Evolutionary conservation across 208 protist species (phyloP), one percentile per base, ranked within the genome.

Genomic region (Leptomonas seymouri): DNA sequence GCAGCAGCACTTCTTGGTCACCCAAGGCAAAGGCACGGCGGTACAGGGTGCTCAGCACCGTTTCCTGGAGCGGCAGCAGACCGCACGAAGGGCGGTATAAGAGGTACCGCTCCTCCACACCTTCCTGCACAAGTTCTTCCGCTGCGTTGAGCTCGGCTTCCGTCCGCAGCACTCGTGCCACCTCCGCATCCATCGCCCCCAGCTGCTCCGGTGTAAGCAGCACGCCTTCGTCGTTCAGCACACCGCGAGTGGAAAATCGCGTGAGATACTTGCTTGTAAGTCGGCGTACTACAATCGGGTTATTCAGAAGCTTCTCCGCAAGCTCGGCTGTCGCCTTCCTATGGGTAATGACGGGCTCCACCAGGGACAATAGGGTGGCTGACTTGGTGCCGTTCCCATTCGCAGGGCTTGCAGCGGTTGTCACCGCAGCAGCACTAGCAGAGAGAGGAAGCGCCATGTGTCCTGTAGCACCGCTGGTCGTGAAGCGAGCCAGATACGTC

Each of bases 31-130:
- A 86, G n/a, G 89, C 89, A 28, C 81, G 75, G 36, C 78, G 80
- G 67, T 93, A 91, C 12, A 97, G 55, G 20, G 86, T 75, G 48
- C 87, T 81, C 54, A 97, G 73, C 62, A 97, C 81, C 18, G 91
- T 91, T 56, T 91, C 80, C 23, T 93, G 87, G 23, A 82, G 85
- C 11, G 80, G 54, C 64, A 84, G 86, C 20, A 74, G 71, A 20
- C 91, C 91, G 9, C 74, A 69, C 2, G 73, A 66, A 6, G 78
- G 39, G 15, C 79, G 81, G 62, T 94, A 97, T 15, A 97, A 68
- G 8, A 89, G 41, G 68, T 94, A 93, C n/a, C 87, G 80, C 44
- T 94, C 85, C 66, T 93, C 87, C 25, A 94, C 68, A 1, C 81
- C 86, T n/a, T 92, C 86, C 36, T 71, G 73, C 45, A 93, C 50